Evolutionary conservation across 345 rosid genomes (phyloP), one percentile per base, ranked within the genome.

Genomic region (Citrus sinensis): DNA sequence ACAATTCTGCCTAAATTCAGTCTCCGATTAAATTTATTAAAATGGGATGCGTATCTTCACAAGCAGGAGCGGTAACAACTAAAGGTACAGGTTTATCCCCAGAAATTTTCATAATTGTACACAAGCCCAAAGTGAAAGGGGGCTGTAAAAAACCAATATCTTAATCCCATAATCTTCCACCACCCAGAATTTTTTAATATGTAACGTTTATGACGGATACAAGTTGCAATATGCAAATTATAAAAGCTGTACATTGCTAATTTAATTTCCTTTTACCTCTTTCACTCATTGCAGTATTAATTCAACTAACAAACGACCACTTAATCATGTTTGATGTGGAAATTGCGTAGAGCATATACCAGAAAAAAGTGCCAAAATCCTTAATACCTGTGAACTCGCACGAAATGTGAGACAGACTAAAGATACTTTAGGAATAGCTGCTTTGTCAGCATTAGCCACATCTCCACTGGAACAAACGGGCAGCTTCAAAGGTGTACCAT

Each of bases 361-460:
- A 74, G 7, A 8, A 16, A 67, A 56, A 67, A 29, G 37, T 49
- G 6, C 78, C 24, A 39, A 46, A 63, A 79, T 19, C 22, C 46
- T 66, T 32, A 39, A 76, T 82, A 92, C 99, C 98, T 87, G 94
- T 66, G 99, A 96, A 80, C 81, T 90, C 25, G 95, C 95, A 54
- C 98, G 90, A 76, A 94, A 94, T 19, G 94, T 81, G 58, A 96
- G 91, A 65, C 99, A 96, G 16, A 96, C 61, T 72, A 96, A 80
- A 61, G 94, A 88, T 51, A 81, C 97, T 82, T 81, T 88, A 40
- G 91, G 92, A 75, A 58, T 77, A 83, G 80, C 75, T 19, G 79
- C 70, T 22, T 67, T 25, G 68, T 79, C 84, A 40, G 82, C 65
- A 83, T 82, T 74, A 34, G 59, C 82, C n/a, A 19, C 83, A 72